phyloP scores from a whole-genome alignment of 371 early-diverging fungal genomes.

The Umbelopsis sp. region DNA sequence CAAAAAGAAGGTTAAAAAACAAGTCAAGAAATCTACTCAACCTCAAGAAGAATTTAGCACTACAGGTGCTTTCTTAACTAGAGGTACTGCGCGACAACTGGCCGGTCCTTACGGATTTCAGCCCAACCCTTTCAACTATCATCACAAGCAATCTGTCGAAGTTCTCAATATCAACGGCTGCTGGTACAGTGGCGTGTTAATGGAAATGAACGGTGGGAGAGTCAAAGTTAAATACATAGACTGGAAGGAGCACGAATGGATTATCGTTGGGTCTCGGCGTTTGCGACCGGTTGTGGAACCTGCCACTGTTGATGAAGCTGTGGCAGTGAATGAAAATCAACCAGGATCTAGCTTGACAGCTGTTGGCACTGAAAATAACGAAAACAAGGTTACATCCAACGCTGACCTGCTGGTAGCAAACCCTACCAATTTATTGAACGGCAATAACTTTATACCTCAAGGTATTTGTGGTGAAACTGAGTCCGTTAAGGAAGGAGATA shows the following conservation, averaged over 20 bases:
- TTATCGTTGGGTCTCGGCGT: constrained; percentile 61
- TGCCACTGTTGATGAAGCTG: neutral
- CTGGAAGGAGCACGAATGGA: constrained; percentile 65
- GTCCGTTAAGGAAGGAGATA: too few relatives aligned
- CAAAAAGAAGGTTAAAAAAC: neutral
- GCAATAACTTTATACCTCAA: too few relatives aligned
- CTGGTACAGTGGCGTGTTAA: constrained; percentile 56
- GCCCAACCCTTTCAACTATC: constrained; percentile 48
- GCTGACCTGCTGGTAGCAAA: too few relatives aligned
- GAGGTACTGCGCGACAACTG: constrained; percentile 53
- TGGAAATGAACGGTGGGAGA: constrained; percentile 46
- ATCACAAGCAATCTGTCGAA: constrained; percentile 45
- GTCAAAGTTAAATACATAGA: constrained; percentile 57
- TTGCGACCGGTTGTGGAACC: constrained; percentile 21
- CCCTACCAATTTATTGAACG: too few relatives aligned
- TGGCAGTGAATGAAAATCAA: neutral
- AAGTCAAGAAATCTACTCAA: neutral
- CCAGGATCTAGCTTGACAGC: neutral
- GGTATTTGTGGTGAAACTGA: too few relatives aligned
- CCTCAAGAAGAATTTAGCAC: constrained; percentile 40
- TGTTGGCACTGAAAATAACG: too few relatives aligned
- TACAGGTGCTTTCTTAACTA: constrained; percentile 58
- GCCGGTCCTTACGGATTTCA: constrained; percentile 42
- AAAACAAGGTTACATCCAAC: too few relatives aligned
- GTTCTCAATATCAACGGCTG: constrained; percentile 50